Conservation (phyloP, 225 moss, liverwort and hornwort species). For the Marchantia polymorpha region DNA sequence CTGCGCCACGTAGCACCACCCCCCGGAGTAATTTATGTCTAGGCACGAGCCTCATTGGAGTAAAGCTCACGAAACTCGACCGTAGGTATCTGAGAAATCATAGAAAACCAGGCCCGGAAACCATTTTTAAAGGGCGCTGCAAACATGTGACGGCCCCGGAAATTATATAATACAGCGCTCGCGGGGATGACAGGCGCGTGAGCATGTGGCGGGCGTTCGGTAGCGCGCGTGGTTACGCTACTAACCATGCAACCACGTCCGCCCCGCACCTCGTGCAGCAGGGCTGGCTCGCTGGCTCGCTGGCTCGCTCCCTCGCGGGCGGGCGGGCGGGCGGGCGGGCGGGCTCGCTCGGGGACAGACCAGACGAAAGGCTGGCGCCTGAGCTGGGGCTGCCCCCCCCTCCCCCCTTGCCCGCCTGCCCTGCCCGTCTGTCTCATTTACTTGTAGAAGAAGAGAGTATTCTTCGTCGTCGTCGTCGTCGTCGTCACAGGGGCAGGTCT, state of each 20-base stretch:
- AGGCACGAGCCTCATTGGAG: background rate
- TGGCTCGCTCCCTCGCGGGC: background rate
- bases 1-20: background rate
- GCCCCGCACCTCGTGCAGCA: background rate
- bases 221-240: constrained; percentile 7
- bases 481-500: background rate
- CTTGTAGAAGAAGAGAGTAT: background rate
- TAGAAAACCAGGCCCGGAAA: background rate
- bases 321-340: background rate
- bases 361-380: background rate
- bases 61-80: background rate
- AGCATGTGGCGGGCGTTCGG: constrained; percentile 1
- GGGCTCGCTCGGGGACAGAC: background rate
- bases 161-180: background rate
- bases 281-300: background rate
- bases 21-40: background rate
- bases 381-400: background rate
- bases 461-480: background rate
- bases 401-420: too few relatives aligned
- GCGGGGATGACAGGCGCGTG: background rate
- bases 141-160: background rate
- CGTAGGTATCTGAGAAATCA: background rate
- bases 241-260: background rate
- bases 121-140: background rate
- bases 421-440: background rate